A percentile compares a stretch with the other conserved stretches of the same genome.
Conservation (phyloP, 164 flowering plant species). For the Chimonanthus praecox region DNA sequence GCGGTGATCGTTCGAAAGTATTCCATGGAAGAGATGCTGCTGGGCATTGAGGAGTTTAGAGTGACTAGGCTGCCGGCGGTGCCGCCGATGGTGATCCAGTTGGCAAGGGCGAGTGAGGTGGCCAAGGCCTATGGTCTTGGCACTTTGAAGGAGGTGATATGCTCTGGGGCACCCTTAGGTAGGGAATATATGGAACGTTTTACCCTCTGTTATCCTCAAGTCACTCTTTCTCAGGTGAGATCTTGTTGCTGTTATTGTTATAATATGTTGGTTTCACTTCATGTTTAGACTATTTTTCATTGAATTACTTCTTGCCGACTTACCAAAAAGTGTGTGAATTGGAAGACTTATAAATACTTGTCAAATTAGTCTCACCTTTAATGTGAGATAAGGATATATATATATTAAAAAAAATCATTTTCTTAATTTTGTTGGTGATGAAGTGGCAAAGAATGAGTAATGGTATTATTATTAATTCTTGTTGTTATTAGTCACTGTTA, state of each 20-base stretch:
- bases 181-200: conserved; percentile 21
- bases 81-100: conserved; percentile 26
- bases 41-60: conserved; percentile 17
- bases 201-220: conserved; percentile 16
- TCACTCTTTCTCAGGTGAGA: conserved; percentile 22
- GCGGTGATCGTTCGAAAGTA: conserved; percentile 18
- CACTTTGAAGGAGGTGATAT: conserved; percentile 23
- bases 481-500: no score
- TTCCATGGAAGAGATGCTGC: conserved; percentile 17
- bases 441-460: no score
- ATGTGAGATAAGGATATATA: no score
- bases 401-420: no score
- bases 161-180: conserved; percentile 27
- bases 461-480: no score
- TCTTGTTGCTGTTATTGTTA: not conserved
- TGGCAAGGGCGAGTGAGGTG: conserved; percentile 15
- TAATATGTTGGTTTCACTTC: no score
- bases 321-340: no score
- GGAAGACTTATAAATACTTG: no score
- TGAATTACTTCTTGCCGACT: no score
- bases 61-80: conserved; percentile 30
- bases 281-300: no score
- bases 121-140: conserved; percentile 11
- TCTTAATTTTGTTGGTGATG: no score
- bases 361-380: no score